Percentiles rank a stretch among this genome's conserved stretches.
phyloP scores from a whole-genome alignment of 495 filamentous ascomycete species.

The Parmelia sp. region DNA sequence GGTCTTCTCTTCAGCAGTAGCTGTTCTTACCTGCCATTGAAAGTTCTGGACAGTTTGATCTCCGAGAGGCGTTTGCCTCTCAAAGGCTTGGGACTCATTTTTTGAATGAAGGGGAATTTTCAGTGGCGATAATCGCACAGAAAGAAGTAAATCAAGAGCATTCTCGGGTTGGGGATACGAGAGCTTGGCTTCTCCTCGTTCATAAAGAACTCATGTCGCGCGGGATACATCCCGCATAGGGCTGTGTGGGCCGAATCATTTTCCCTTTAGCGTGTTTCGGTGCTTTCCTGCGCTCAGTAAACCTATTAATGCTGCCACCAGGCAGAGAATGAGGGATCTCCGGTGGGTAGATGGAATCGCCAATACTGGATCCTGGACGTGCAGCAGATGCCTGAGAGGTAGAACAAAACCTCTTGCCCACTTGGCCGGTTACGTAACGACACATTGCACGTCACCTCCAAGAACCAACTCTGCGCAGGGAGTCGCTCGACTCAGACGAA shows the following conservation, averaged over 20 bases:
- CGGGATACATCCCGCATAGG: conserved; percentile 8
- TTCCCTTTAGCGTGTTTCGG: background rate
- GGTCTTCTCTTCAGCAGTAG: background rate
- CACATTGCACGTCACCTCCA: background rate
- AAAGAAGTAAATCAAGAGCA: background rate
- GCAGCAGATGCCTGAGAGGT: conserved; percentile 10
- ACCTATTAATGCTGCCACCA: background rate
- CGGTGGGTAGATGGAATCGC: background rate
- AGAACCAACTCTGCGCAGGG: background rate
- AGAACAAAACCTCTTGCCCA: background rate
- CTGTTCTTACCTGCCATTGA: conserved; percentile 15
- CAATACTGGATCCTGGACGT: conserved; percentile 14
- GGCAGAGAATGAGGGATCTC: conserved; percentile 4
- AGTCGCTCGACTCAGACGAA: background rate
- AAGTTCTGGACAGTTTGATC: conserved; percentile 13
- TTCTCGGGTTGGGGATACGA: background rate
- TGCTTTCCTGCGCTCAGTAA: background rate
- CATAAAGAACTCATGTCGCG: too few species aligned
- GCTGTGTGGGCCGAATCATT: background rate
- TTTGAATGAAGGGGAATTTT: background rate
- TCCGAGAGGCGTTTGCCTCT: conserved; percentile 17
- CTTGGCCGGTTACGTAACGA: conserved; percentile 9
- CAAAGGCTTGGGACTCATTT: conserved; percentile 15
- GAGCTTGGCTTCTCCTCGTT: background rate
- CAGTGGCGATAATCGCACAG: background rate